Base-by-base conservation (phyloP, 805 yeast genomes). In the Ogataea salicorniae region DNA sequence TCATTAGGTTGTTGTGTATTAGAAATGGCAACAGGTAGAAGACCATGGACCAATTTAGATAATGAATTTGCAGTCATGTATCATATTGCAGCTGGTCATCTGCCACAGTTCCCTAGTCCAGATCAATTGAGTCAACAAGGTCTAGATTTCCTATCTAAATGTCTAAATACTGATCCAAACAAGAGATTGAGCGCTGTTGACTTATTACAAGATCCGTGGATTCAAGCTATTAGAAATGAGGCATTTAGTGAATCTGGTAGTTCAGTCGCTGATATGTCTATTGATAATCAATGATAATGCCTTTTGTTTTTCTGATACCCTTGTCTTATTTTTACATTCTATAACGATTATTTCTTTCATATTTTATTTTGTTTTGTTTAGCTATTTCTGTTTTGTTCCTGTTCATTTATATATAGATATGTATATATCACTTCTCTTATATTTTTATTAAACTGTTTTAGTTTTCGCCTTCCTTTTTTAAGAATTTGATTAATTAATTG, bases 1-100 rank as follows among this genome's bases (percentile, higher is more conserved):
- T 89, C 99, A 0, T 71, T 92, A 38, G 99, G 99, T 4, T 94
- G 99, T 66, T 92, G 96, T 66, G 86, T 94, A 2, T 66, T 92
- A 41, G 98, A 94, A 64, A 94, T 94, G 98, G 88, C 92, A 2
- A 91, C 98, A 0, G 99, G 99, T 14, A 75, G 90, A 54, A 75
- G 96, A 49, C 99, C 99, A 6, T 94, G 99, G 99, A 86, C 95
- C 15, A 87, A 89, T 64, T 72, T 90, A 51, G 99, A 94, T 60
- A 94, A 94, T 61, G 98, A 92, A 62, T 94, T 95, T 95, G 97
- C 98, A 2, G 87, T 94, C 44, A 92, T 94, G 98, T 94, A 91
- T 61, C 97, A 89, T 64, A 94, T 94, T 60, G 98, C 97, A 0
- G 95, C 96, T 2, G 96, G 97, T 1, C 94, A 88, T 62, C 74